These are phyloP conservation scores for Trichoderma polysporum DNA, from an alignment of 2,329 filamentous ascomycete species.

Conservation along the genomic window DNA sequence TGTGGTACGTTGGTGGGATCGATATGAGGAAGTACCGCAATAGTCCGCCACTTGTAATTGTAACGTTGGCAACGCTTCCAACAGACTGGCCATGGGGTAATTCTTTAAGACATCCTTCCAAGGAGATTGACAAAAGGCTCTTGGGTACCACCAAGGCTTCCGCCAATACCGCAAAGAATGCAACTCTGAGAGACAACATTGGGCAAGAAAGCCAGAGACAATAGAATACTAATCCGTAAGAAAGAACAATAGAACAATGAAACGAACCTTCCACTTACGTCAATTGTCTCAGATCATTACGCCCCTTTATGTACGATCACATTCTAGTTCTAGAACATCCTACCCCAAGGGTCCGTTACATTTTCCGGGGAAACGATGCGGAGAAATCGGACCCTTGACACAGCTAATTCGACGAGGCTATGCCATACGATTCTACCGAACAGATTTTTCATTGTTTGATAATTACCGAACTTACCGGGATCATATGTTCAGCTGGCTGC, in stretches of 20 bases:
- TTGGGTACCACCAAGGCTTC: neutral
- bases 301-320: neutral
- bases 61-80: neutral
- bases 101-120: neutral
- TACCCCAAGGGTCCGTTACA: neutral
- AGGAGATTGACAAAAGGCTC: neutral
- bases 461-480: neutral
- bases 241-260: neutral
- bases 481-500: neutral
- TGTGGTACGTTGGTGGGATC: neutral
- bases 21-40: neutral
- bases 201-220: neutral
- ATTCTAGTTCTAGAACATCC: neutral
- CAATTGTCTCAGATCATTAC: neutral
- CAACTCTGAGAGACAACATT: neutral
- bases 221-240: neutral
- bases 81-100: neutral
- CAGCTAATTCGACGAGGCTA: neutral
- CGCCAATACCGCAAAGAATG: neutral
- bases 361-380: neutral
- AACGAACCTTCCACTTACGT: constrained; percentile 1
- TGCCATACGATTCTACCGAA: neutral
- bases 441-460: neutral
- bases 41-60: neutral
- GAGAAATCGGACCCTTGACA: neutral